Percentiles rank a stretch among this genome's conserved stretches.
Evolutionary conservation across 768 basidiomycete genomes (phyloP).

Genomic region (Pleurotus eryngii): DNA sequence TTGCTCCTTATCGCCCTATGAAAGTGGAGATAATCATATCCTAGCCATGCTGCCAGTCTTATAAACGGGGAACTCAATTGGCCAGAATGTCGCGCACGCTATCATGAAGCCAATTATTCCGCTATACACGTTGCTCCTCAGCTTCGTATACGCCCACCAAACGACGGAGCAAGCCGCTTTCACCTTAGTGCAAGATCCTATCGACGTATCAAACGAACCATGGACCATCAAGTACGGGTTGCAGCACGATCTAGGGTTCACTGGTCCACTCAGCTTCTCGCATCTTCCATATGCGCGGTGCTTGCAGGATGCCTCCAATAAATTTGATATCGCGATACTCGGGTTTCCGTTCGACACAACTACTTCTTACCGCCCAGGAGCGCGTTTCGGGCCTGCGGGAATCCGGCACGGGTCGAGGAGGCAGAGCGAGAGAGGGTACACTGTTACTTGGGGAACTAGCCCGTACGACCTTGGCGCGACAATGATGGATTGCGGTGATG

Average conservation of each 20-base stretch:
- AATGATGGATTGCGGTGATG: conserved; percentile 68
- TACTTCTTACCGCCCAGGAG: conserved; percentile 42
- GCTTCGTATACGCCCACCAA: background rate
- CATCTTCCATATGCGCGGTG: conserved; percentile 59
- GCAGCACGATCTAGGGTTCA: conserved; percentile 12
- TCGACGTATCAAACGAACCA: conserved; percentile 10
- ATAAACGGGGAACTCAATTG: background rate
- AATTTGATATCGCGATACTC: conserved; percentile 60
- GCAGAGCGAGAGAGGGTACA: conserved; percentile 45
- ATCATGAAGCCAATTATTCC: background rate
- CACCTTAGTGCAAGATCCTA: background rate
- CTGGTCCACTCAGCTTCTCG: conserved; percentile 45
- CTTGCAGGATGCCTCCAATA: conserved; percentile 39
- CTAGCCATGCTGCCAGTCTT: background rate
- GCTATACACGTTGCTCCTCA: background rate
- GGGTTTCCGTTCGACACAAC: conserved; percentile 64
- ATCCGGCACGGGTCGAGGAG: conserved; percentile 60
- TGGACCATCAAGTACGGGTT: conserved; percentile 14
- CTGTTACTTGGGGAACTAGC: conserved; percentile 48
- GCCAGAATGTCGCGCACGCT: background rate
- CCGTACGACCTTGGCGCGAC: conserved; percentile 44
- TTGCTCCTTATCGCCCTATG: conserved; percentile 5
- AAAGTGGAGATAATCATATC: background rate
- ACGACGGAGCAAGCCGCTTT: background rate
- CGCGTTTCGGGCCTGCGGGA: conserved; percentile 67